Evolutionary conservation across 2,329 filamentous ascomycete genomes (phyloP).

Genomic region (Trichoderma polysporum): DNA sequence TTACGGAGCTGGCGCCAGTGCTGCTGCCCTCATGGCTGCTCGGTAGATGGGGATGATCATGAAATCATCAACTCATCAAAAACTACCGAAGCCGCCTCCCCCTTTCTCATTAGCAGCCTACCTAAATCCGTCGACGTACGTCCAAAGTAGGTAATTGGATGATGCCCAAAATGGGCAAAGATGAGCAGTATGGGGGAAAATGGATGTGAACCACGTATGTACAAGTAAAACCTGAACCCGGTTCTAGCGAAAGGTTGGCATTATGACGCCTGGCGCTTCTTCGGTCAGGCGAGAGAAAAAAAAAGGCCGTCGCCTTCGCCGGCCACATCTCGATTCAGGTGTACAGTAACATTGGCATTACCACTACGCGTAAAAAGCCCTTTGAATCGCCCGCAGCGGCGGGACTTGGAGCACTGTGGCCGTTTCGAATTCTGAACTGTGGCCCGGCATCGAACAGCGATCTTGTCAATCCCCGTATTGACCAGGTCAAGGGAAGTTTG

Average conservation of each 20-base stretch:
- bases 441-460: slow-evolving; percentile 1
- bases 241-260: not conserved
- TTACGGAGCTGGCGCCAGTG: not conserved
- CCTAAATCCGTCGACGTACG: not conserved
- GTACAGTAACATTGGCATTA: not conserved
- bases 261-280: not conserved
- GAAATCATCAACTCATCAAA: slow-evolving; percentile 13
- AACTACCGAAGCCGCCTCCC: slow-evolving; percentile 11
- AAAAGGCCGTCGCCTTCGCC: slow-evolving; percentile 2
- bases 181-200: not conserved
- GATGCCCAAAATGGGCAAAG: not conserved
- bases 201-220: not conserved
- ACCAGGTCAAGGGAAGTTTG: not conserved
- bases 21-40: not conserved
- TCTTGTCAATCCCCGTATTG: slow-evolving; percentile 3
- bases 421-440: slow-evolving; percentile 9
- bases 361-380: not conserved
- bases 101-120: not conserved
- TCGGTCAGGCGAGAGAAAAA: not conserved
- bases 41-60: slow-evolving; percentile 17
- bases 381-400: slow-evolving; percentile 5
- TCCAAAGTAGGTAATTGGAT: not conserved
- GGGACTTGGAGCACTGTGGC: slow-evolving; percentile 9
- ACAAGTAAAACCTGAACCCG: not conserved
- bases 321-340: not conserved